Evolutionary conservation across 1,284 basidiomycete species (phyloP).

Genomic region (Nidula niveotomentosa): DNA sequence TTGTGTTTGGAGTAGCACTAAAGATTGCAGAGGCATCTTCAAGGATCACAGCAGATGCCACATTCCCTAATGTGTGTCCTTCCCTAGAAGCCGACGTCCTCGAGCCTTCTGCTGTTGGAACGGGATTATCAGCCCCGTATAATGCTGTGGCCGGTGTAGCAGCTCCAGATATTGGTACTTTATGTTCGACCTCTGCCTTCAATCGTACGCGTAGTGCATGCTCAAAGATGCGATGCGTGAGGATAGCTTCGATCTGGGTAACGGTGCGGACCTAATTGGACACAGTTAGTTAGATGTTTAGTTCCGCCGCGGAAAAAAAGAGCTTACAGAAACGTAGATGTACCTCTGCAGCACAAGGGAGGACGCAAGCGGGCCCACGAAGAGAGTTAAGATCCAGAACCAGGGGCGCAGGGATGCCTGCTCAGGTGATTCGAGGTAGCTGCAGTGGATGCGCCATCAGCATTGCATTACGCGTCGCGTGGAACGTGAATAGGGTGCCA

Average conservation of each 20-base stretch:
- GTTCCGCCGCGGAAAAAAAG: background rate
- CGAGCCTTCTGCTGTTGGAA: background rate
- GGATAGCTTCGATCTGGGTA: conserved; percentile 42
- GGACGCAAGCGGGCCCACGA: background rate
- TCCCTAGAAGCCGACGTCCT: background rate
- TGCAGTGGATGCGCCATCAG: background rate
- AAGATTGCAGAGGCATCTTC: background rate
- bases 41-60: background rate
- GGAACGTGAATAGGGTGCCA: too few relatives aligned
- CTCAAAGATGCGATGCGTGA: conserved; percentile 65
- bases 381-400: background rate
- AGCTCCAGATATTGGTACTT: background rate
- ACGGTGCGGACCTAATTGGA: background rate
- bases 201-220: conserved; percentile 65
- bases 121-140: background rate
- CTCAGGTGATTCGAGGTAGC: background rate
- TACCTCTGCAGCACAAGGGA: background rate
- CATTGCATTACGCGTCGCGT: too few relatives aligned
- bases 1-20: background rate
- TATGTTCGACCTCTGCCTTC: conserved; percentile 35
- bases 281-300: background rate
- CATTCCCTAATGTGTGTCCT: too few relatives aligned
- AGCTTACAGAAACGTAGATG: background rate
- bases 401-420: background rate
- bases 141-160: background rate